Percentiles rank a stretch among this genome's conserved stretches.
Evolutionary conservation across 495 filamentous ascomycete genomes (phyloP).

Genomic region (Aspergillus panamensis): DNA sequence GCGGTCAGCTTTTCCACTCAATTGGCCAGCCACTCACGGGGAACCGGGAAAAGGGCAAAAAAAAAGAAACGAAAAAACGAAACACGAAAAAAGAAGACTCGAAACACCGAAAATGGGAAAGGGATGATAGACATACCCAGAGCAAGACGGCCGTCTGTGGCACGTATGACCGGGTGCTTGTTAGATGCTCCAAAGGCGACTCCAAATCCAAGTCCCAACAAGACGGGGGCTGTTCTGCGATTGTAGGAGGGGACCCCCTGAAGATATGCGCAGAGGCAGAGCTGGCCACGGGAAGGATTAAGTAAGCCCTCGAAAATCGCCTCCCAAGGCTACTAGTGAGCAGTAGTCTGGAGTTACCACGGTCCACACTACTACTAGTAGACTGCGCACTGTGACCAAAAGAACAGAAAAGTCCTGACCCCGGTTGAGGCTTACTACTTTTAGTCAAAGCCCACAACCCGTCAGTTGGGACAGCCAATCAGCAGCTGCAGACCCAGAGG

Average conservation of each 20-base stretch:
- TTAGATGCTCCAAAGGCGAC: not conserved
- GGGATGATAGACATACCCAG: not conserved
- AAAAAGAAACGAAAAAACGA: constrained; percentile 1
- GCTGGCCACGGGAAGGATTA: constrained; percentile 20
- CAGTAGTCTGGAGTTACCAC: not conserved
- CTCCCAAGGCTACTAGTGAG: constrained; percentile 3
- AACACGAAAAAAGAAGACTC: constrained; percentile 3
- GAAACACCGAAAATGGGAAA: not conserved
- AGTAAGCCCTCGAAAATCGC: constrained; percentile 17
- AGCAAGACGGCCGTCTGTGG: not conserved
- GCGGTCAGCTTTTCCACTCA: constrained; percentile 12
- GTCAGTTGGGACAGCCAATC: constrained; percentile 3
- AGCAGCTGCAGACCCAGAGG: not conserved
- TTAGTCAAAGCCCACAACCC: not conserved
- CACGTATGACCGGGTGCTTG: constrained; percentile 1
- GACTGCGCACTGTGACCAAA: not conserved
- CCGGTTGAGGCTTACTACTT: not conserved
- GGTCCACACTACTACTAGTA: no score
- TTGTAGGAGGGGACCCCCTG: constrained; percentile 15
- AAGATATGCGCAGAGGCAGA: constrained; percentile 12
- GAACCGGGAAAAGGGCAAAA: not conserved
- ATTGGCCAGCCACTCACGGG: constrained; percentile 8
- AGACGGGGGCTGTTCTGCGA: constrained; percentile 1
- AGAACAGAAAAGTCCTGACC: not conserved
- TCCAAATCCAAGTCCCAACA: constrained; percentile 11